Base-by-base conservation (phyloP, 2,329 filamentous ascomycete species). In the Phialocephala subalpina region DNA sequence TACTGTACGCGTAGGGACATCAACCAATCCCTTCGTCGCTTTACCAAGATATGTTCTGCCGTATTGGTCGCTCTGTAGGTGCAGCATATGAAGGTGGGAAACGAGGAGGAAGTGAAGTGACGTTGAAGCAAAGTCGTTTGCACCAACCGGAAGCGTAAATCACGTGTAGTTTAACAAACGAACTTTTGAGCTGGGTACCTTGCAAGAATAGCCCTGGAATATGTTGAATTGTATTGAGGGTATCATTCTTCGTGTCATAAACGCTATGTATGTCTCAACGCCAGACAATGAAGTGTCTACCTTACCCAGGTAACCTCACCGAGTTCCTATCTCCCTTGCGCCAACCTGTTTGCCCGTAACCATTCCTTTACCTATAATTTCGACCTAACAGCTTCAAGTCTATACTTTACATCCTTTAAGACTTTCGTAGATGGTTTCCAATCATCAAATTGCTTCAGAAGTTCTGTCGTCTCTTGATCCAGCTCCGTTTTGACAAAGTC, bases 351-450 rank as follows among this genome's bases (percentile, higher is more conserved):
- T 57, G 12, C 22, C 29, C 20, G 38, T 42, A 9, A 33, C 36
- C 5, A 16, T 42, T 57, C 22, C 58, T 8, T 58, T 33, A 62
- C 22, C 73, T 65, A 77, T 69, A 97, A 81, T 80, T 94, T 97
- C 57, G 93, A 97, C 74, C 93, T 87, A 53, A 99, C 92, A 2
- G 91, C 95, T 80, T 98, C 96, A 22, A 99, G 82, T 68, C 96
- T 86, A 79, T 97, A 98, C 79, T 97, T 97, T 56, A 99, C 94
- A 79, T 99, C 96, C 80, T 96, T 97, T 65, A 99, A 80, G 52
- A 92, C 92, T 81, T 98, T 99, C 8, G 90, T 97, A 0, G 84
- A 85, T 0, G 96, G 96, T 75, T 92, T 94, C 96, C 96, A 99
- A 61, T 92, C 89, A 77, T 98, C 94, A 78, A 98, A 99, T 78